Evolutionary conservation across 2,329 filamentous ascomycete genomes (phyloP), one percentile per base, ranked within the genome.

Genomic region (Exophiala viscosa): DNA sequence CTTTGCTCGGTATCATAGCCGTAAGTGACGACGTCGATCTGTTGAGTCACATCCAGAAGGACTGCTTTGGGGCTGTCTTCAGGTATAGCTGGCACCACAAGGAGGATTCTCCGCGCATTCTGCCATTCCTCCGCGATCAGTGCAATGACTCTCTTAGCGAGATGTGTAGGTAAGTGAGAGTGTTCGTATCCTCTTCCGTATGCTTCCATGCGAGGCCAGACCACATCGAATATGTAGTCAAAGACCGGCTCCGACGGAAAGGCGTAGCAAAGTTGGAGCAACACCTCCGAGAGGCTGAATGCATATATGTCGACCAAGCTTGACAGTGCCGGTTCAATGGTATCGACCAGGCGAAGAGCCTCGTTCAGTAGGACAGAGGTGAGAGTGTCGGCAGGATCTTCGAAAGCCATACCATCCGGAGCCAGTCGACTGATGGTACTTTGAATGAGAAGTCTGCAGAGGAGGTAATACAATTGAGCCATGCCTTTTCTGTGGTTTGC

Each of bases 111-210:
- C 10, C 48, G 40, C 8, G 13, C 13, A 17, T 34, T 10, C 3
- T 36, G 20, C 41, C 41, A 51, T 45, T 45, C 33, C 5, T 47
- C 43, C 4, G 57, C 55, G 15, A 57, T 23, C 3, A 55, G 52
- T 10, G 53, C 45, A 14, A 63, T 60, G 34, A 60, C 57, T 3
- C 60, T 48, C 47, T 63, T 63, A 5, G 48, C 59, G 1, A 63
- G 47, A 43, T 63, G 61, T 0, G 61, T 63, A 1, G 61, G 61
- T 18, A 57, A 59, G 45, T 63, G 61, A 11, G 61, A 63, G 44
- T 63, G 59, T 39, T 63, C 61, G 39, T 52, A 63, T 5, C 61
- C 61, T 32, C 57, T 49, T 10, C 52, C 56, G 2, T 39, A 41
- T 2, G 10, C 28, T 34, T 63, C 61, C 1, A 63, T 31, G 2